Conservation (phyloP, 371 early-diverging fungal genomes). For the Mortierella sp. region DNA sequence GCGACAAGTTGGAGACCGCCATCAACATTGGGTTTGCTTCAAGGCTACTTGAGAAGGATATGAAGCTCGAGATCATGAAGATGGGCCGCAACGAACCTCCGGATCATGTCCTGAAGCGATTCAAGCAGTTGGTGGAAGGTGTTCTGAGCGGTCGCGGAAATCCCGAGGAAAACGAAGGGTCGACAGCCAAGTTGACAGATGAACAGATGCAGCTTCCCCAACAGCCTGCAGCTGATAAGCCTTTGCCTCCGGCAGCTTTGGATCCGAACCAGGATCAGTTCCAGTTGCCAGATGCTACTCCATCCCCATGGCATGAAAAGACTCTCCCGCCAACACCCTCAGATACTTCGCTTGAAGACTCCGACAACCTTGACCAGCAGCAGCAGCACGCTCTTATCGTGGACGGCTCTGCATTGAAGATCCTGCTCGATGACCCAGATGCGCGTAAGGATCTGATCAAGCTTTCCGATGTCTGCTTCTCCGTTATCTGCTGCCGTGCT, state of each 20-base stretch:
- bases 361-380: slow-evolving; percentile 9
- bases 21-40: slow-evolving; percentile 96
- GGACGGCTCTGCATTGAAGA: slow-evolving; percentile 90
- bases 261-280: neutral
- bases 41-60: slow-evolving; percentile 77
- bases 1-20: slow-evolving; percentile 99
- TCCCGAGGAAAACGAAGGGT: slow-evolving; percentile 12
- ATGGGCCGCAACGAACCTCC: slow-evolving; percentile 58
- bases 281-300: neutral
- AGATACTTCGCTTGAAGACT: slow-evolving; percentile 9
- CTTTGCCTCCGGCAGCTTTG: neutral
- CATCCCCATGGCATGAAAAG: slow-evolving; percentile 39
- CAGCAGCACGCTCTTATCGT: slow-evolving; percentile 82
- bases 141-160: slow-evolving; percentile 34
- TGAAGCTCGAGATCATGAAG: slow-evolving; percentile 78
- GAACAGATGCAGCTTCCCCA: neutral
- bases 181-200: neutral
- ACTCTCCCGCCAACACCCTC: slow-evolving; percentile 33
- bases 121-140: slow-evolving; percentile 57
- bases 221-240: neutral
- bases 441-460: slow-evolving; percentile 72
- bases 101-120: slow-evolving; percentile 57
- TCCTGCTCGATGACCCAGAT: slow-evolving; percentile 73
- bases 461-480: slow-evolving; percentile 83
- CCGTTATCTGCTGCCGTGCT: slow-evolving; percentile 95